Evolutionary conservation across 129 eudicot species (phyloP).

Genomic region (Chrysanthemum seticuspe): DNA sequence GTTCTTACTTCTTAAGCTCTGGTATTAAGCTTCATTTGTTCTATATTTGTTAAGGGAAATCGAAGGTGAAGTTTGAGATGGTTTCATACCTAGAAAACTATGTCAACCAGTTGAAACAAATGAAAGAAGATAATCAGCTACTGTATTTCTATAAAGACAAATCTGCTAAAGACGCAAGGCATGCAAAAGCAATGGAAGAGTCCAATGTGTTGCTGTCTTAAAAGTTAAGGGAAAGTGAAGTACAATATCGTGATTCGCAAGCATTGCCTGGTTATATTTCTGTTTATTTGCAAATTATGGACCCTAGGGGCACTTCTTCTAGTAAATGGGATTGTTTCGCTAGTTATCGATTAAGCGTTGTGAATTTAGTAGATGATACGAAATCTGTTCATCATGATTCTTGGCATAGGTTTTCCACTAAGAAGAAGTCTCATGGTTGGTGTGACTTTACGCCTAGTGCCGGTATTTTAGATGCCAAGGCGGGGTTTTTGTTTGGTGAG

Average conservation of each 20-base stretch:
- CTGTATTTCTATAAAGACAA: too few relatives aligned
- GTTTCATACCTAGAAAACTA: too few relatives aligned
- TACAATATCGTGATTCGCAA: too few relatives aligned
- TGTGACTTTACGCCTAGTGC: slow-evolving; percentile 80
- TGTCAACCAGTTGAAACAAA: too few relatives aligned
- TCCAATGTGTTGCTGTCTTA: too few relatives aligned
- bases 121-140: too few relatives aligned
- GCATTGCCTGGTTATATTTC: slow-evolving; percentile 89
- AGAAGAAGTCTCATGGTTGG: slow-evolving; percentile 98
- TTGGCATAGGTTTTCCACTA: slow-evolving; percentile 91
- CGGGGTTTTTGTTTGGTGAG: slow-evolving; percentile 51
- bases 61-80: slow-evolving; percentile 57
- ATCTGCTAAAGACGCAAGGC: too few relatives aligned
- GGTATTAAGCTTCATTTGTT: too few relatives aligned
- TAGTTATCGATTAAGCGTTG: slow-evolving; percentile 73
- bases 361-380: slow-evolving; percentile 57
- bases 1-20: too few relatives aligned
- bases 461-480: slow-evolving; percentile 56
- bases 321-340: slow-evolving; percentile 97
- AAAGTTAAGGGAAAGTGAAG: too few relatives aligned
- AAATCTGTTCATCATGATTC: slow-evolving; percentile 88
- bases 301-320: slow-evolving; percentile 75
- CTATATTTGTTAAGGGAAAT: slow-evolving; percentile 45
- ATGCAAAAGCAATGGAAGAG: too few relatives aligned
- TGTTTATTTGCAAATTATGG: slow-evolving; percentile 83